These are phyloP conservation scores for Lunularia cruciata DNA, from an alignment of 225 moss, liverwort and hornwort species.

Conservation along the genomic window DNA sequence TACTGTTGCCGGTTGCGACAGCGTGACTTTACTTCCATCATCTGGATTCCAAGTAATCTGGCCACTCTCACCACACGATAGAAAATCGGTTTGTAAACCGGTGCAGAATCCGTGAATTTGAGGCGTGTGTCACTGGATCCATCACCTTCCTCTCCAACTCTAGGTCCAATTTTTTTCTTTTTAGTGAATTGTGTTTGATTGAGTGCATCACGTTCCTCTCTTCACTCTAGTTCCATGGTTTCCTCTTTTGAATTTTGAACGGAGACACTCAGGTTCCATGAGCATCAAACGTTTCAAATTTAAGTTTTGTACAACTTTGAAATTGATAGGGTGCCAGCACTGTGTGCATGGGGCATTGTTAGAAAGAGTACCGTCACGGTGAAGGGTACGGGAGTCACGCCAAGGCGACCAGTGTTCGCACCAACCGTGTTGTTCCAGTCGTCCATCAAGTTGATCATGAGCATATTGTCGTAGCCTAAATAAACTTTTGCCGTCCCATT, in stretches of 20 bases:
- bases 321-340: too few species aligned
- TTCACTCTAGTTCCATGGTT: too few species aligned
- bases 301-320: too few species aligned
- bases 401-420: background rate
- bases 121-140: too few species aligned
- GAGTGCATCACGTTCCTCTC: background rate
- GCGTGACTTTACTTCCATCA: slow-evolving; percentile 19
- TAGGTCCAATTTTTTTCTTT: background rate
- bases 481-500: slow-evolving; percentile 25
- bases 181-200: background rate
- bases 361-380: slow-evolving; percentile 26
- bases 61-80: background rate
- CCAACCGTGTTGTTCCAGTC: slow-evolving; percentile 22
- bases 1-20: background rate
- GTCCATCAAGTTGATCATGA: slow-evolving; percentile 33
- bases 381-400: slow-evolving; percentile 9
- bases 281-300: too few species aligned
- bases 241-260: background rate
- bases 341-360: too few species aligned
- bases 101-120: background rate
- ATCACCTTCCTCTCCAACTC: background rate
- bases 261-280: too few species aligned
- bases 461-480: slow-evolving; percentile 26
- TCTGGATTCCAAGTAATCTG: slow-evolving; percentile 28
- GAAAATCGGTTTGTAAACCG: slow-evolving; percentile 4